A percentile compares a stretch with the other conserved stretches of the same genome.
phyloP scores from a whole-genome alignment of 208 protist genomes.

The Lotmaria passim region DNA sequence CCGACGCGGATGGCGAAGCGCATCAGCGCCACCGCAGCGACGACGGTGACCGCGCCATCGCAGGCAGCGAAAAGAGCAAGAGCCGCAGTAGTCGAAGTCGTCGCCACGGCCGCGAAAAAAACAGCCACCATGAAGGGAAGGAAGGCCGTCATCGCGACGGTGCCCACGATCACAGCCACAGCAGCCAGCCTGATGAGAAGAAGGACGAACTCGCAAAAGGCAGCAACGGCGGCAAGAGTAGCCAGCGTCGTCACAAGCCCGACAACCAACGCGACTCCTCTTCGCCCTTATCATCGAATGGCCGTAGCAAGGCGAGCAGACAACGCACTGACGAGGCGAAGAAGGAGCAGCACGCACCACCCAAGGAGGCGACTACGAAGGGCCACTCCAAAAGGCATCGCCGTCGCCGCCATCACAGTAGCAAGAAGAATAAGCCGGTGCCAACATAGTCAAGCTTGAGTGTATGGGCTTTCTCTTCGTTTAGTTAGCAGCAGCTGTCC shows the following conservation, averaged over 20 bases:
- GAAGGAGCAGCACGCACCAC: constrained; percentile 9
- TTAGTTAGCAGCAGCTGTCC: too few relatives aligned
- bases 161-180: not conserved
- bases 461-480: too few relatives aligned
- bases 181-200: not conserved
- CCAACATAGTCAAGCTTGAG: too few relatives aligned
- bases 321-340: constrained; percentile 9
- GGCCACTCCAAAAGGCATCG: not conserved
- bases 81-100: not conserved
- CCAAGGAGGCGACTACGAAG: constrained; percentile 5
- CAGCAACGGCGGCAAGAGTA: not conserved
- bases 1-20: not conserved
- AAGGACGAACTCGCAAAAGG: not conserved
- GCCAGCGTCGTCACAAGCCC: not conserved
- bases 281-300: not conserved
- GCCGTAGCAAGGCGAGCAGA: not conserved
- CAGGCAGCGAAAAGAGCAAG: not conserved
- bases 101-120: not conserved
- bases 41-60: constrained; percentile 1
- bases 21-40: constrained; percentile 8
- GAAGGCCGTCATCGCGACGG: not conserved
- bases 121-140: constrained; percentile 8
- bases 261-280: not conserved
- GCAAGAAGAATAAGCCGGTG: too few relatives aligned
- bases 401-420: not conserved